Conservation (phyloP, 306 rosid genomes). For the Hippophae tibetana region DNA sequence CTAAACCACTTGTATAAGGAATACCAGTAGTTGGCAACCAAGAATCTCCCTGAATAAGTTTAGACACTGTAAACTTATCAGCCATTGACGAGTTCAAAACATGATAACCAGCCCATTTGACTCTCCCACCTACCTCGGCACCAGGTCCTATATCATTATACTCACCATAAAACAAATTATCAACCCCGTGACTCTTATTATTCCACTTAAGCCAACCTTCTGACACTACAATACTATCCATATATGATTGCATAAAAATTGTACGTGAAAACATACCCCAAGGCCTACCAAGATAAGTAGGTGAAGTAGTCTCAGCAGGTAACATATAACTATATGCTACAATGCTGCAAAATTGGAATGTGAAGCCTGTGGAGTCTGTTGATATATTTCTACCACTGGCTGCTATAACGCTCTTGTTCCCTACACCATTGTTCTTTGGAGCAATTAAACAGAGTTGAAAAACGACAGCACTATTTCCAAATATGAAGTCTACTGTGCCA, state of each 20-base stretch:
- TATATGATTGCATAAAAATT: neutral
- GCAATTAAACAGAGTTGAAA: neutral
- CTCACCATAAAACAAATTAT: conserved; percentile 3
- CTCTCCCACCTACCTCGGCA: neutral
- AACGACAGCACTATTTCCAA: conserved; percentile 6
- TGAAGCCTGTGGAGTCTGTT: conserved; percentile 1
- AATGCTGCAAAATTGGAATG: conserved; percentile 8
- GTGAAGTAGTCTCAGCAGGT: neutral
- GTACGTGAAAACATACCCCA: conserved; percentile 6
- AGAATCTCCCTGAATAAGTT: conserved; percentile 1
- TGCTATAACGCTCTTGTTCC: neutral
- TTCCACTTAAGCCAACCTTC: conserved; percentile 4
- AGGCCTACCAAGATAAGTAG: conserved; percentile 4
- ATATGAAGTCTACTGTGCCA: conserved; percentile 16
- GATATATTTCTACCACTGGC: neutral
- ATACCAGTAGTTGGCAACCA: conserved; percentile 1
- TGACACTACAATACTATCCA: neutral
- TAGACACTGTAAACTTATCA: conserved; percentile 4
- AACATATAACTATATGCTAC: neutral
- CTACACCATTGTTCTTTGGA: neutral
- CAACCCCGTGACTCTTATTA: neutral
- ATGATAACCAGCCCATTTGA: conserved; percentile 1
- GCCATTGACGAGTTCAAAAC: neutral
- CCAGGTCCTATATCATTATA: conserved; percentile 2
- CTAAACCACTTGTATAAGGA: neutral